Evolutionary conservation across 768 basidiomycete genomes (phyloP), one percentile per base, ranked within the genome.

Genomic region (Leucogyrophana mollusca): DNA sequence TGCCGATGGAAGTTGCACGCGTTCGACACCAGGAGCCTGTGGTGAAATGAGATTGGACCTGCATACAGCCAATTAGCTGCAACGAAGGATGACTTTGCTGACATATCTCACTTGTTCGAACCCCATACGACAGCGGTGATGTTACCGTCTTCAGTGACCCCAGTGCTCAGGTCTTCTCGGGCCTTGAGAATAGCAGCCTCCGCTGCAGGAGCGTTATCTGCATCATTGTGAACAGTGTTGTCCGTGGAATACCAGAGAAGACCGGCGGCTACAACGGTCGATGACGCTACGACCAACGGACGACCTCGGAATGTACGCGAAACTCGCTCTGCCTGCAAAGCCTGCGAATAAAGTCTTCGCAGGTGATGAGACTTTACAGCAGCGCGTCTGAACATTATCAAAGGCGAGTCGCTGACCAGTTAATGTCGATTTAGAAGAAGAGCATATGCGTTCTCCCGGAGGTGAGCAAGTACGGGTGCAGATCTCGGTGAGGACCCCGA

Each of bases 51-150:
- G 56, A 41, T 71, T 73, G 16, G 71, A 72, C 58, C 84, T 85
- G 42, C 40, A 45, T 20, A 22, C 40, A 23, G 25, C 46, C 23
- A 49, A 37, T 34, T 34, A n/a, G 44, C 17, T 17, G 16, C 3
- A 39, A 11, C 14, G 24, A 27, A 46, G 27, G 17, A 11, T 33
- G 14, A 22, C 35, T 35, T 6, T 43, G 21, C 40, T n/a, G 9
- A 45, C 17, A 43, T 34, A 32, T 59, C 73, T 53, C 59, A 85
- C 87, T 65, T 78, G 56, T 89, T 90, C 16, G 86, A 86, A 32
- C 88, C 87, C 87, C 88, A 90, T 0, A 81, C 79, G 9, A 87
- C 58, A 2, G 78, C 71, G 43, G 66, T 65, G 39, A 87, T 56
- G n/a, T 41, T 55, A 11, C 57, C 58, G 17, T 66, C 56, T n/a